These are phyloP conservation scores for Fusarium robinianum DNA, from an alignment of 2,329 filamentous ascomycete species.

Conservation along the genomic window DNA sequence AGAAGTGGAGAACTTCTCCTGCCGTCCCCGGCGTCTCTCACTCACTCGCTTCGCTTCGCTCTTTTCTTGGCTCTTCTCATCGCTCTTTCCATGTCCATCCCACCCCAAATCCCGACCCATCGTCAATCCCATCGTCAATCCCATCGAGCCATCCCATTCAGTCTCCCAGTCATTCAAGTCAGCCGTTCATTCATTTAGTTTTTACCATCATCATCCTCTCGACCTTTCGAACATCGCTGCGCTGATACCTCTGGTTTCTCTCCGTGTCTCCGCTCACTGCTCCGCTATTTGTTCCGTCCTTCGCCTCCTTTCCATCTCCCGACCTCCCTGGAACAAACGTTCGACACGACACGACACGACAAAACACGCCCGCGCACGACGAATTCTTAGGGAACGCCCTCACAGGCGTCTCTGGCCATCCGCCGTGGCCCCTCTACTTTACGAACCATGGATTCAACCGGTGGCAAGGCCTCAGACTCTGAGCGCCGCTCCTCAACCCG, in stretches of 20 bases:
- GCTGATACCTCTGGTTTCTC: not conserved
- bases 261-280: not conserved
- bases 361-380: slow-evolving; percentile 22
- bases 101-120: too few relatives aligned
- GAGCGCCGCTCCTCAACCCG: slow-evolving; percentile 51
- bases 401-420: slow-evolving; percentile 33
- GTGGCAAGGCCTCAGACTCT: slow-evolving; percentile 45
- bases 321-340: slow-evolving; percentile 16
- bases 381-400: slow-evolving; percentile 30
- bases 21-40: slow-evolving; percentile 13
- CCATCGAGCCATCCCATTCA: slow-evolving; percentile 25
- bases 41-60: slow-evolving; percentile 28
- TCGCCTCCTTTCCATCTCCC: slow-evolving; percentile 14
- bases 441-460: slow-evolving; percentile 47
- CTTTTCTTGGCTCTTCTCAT: slow-evolving; percentile 27
- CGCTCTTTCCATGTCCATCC: slow-evolving; percentile 28
- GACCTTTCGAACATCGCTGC: slow-evolving; percentile 3
- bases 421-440: slow-evolving; percentile 26
- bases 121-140: slow-evolving; percentile 20
- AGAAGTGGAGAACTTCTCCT: too few relatives aligned
- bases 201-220: slow-evolving; percentile 8
- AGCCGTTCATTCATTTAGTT: not conserved
- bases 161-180: not conserved
- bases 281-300: not conserved
- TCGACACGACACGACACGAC: slow-evolving; percentile 16